Evolutionary conservation across 495 filamentous ascomycete species (phyloP), one percentile per base, ranked within the genome.

Genomic region (Copromyces sp.): DNA sequence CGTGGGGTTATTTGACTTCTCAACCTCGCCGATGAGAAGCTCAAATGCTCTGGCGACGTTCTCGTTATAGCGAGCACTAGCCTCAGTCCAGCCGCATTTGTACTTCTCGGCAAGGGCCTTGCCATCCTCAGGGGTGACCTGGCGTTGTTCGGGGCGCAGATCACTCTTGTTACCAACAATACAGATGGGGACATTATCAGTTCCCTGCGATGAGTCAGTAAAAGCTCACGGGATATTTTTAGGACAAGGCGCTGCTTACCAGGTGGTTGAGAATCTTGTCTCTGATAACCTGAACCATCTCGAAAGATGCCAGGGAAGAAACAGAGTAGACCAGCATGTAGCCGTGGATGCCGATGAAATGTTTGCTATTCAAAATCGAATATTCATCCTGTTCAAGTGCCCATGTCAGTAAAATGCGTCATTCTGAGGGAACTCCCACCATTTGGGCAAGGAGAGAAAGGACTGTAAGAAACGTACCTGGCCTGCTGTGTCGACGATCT

Each of bases 241-340:
- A 16, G 16, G 68, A 38, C 69, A 37, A 69, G 65, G 44, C 70
- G 70, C 35, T 68, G 83, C 91, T 76, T 84, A 97, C 95, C 45
- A 98, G 85, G 78, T 98, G 96, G 79, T 97, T 97, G 71, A 99
- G 84, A 72, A 99, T 98, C 88, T 98, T 99, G 78, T 98, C 95
- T 41, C 95, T 85, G 69, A 99, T 97, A 61, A 97, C 92, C 73
- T 91, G 89, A 68, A 97, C 91, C 93, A 98, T 98, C 80, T 98
- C 95, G 79, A 98, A 98, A 37, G 94, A 97, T 75, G 95, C 92
- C 74, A 91, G 92, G 44, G 92, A 97, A 39, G 92, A 91, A 68
- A 99, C 92, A 20, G 93, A 97, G 83, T 99, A 99, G 47, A 97
- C 95, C 69, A 99, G 90, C 89, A 99, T 94, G 84, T 99, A 99